A percentile compares a stretch with the other conserved stretches of the same genome.
Evolutionary conservation across 139 green algal species (phyloP).

Genomic region (Chlorella sp.): DNA sequence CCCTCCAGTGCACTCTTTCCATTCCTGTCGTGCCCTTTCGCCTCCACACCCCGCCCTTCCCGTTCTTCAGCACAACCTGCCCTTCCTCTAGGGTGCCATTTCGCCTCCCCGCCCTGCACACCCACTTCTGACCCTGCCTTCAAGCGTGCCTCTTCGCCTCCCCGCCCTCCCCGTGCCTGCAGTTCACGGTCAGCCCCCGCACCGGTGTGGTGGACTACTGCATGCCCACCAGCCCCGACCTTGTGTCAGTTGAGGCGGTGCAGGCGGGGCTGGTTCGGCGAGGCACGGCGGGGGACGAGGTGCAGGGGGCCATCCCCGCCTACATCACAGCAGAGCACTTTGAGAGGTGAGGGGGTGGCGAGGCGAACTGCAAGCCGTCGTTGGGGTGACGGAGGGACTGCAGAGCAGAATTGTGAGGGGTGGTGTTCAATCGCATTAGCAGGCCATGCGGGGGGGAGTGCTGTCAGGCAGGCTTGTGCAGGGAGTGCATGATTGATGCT

Average conservation of each 20-base stretch:
- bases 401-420: too few relatives aligned
- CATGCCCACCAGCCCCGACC: conserved; percentile 20
- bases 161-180: not conserved
- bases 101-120: not conserved
- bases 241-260: conserved; percentile 41
- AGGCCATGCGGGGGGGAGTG: too few relatives aligned
- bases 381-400: too few relatives aligned
- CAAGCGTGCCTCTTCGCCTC: not conserved
- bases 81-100: too few relatives aligned
- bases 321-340: conserved; percentile 48
- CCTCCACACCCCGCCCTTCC: too few relatives aligned
- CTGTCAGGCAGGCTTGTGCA: too few relatives aligned
- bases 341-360: conserved; percentile 1
- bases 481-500: too few relatives aligned
- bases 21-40: too few relatives aligned
- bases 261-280: conserved; percentile 23
- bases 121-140: not conserved
- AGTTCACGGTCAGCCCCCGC: conserved; percentile 41
- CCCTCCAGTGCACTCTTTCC: conserved; percentile 41
- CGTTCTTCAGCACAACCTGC: too few relatives aligned
- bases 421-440: too few relatives aligned
- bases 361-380: too few relatives aligned
- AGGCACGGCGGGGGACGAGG: conserved; percentile 3
- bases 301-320: conserved; percentile 32
- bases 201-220: conserved; percentile 44